These are phyloP conservation scores for Xerocomellus intermedius DNA, from an alignment of 768 basidiomycete species.

Conservation along the genomic window DNA sequence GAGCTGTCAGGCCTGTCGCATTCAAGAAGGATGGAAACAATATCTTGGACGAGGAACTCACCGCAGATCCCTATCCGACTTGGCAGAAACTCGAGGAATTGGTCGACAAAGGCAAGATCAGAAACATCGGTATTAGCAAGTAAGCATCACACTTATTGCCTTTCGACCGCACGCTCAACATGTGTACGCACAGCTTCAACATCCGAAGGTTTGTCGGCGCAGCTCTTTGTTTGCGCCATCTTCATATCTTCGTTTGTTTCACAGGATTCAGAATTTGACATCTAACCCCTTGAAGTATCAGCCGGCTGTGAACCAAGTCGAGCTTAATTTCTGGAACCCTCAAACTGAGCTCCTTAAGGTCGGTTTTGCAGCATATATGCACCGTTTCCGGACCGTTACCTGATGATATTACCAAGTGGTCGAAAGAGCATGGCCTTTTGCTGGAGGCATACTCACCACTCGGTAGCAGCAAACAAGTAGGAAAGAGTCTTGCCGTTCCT, in stretches of 20 bases:
- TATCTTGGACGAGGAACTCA: constrained; percentile 52
- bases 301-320: constrained; percentile 77
- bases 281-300: constrained; percentile 57
- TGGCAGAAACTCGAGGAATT: constrained; percentile 81
- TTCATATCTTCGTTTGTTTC: background rate
- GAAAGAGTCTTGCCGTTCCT: constrained; percentile 55
- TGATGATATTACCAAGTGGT: constrained; percentile 47
- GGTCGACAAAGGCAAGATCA: constrained; percentile 72
- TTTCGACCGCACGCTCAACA: background rate
- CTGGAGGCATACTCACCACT: constrained; percentile 79
- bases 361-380: background rate
- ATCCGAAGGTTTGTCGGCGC: constrained; percentile 40
- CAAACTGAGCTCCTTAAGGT: constrained; percentile 75
- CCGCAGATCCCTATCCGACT: constrained; percentile 70
- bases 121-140: constrained; percentile 87
- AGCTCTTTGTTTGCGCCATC: background rate
- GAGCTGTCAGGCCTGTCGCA: constrained; percentile 56
- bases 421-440: constrained; percentile 60
- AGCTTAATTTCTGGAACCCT: constrained; percentile 74
- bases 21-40: constrained; percentile 53
- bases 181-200: constrained; percentile 48
- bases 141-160: constrained; percentile 26
- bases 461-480: constrained; percentile 59
- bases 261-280: constrained; percentile 58
- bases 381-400: background rate